These are phyloP conservation scores for Medicago truncatula DNA, from an alignment of 306 rosid genomes.

Conservation along the genomic window DNA sequence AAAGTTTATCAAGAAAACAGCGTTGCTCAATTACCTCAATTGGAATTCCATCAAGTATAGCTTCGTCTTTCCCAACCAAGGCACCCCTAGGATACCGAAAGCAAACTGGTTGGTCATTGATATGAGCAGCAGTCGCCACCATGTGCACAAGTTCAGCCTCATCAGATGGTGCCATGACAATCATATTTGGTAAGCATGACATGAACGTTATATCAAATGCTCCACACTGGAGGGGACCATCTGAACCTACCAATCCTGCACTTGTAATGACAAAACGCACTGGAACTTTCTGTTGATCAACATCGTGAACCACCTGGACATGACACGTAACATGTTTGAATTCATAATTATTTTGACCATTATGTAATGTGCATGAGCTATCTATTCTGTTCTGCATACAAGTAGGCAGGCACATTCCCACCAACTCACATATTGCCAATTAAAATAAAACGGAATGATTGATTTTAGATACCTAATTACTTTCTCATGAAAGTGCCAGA, in stretches of 20 bases:
- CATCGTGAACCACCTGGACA: conserved; percentile 87
- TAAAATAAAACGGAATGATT: not conserved
- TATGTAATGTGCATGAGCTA: conserved; percentile 29
- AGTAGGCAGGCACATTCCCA: not conserved
- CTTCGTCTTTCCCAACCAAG: conserved; percentile 50
- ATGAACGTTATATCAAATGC: conserved; percentile 88
- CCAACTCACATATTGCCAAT: not conserved
- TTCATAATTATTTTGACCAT: conserved; percentile 19
- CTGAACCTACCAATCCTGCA: conserved; percentile 93
- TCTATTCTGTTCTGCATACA: conserved; percentile 25
- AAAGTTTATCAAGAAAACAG: conserved; percentile 29
- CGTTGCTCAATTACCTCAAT: conserved; percentile 63
- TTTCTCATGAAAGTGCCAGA: not conserved
- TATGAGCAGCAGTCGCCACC: conserved; percentile 81
- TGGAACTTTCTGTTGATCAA: conserved; percentile 82
- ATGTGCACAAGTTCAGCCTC: conserved; percentile 83
- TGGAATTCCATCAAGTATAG: conserved; percentile 58
- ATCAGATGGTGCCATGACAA: conserved; percentile 94
- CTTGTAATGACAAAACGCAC: conserved; percentile 90
- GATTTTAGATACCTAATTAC: not conserved
- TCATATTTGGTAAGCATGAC: conserved; percentile 97
- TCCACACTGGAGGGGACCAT: conserved; percentile 86
- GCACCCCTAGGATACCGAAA: conserved; percentile 92
- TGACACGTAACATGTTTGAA: conserved; percentile 35
- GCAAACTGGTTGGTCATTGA: conserved; percentile 82